Evolutionary conservation across 495 filamentous ascomycete genomes (phyloP).

Genomic region (Hyaloscypha variabilis): DNA sequence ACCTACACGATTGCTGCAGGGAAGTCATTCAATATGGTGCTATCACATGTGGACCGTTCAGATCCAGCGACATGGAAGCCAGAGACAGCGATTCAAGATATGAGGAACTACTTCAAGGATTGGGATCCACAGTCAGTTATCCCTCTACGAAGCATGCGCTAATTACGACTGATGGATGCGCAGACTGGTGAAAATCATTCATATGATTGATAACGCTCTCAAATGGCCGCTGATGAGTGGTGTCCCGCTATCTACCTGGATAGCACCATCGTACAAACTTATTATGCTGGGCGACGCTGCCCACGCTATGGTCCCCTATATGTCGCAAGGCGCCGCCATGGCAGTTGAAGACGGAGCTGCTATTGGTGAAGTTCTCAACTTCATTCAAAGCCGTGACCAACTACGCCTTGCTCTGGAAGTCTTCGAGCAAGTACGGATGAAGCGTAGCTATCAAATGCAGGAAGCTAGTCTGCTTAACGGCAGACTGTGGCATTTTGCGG

Average conservation of each 20-base stretch:
- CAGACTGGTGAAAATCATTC: slow-evolving; percentile 36
- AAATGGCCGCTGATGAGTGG: slow-evolving; percentile 47
- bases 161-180: too few species aligned
- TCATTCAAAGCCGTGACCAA: slow-evolving; percentile 15
- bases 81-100: slow-evolving; percentile 37
- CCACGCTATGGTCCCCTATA: slow-evolving; percentile 47
- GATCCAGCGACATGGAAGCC: slow-evolving; percentile 44
- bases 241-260: slow-evolving; percentile 37
- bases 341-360: slow-evolving; percentile 39
- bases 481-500: slow-evolving; percentile 29
- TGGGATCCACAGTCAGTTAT: slow-evolving; percentile 50
- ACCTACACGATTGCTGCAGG: slow-evolving; percentile 52
- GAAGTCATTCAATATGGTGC: slow-evolving; percentile 52
- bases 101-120: slow-evolving; percentile 42
- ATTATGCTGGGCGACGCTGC: slow-evolving; percentile 51
- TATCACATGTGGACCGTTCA: slow-evolving; percentile 45
- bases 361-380: slow-evolving; percentile 35
- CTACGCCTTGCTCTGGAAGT: slow-evolving; percentile 25
- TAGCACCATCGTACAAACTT: slow-evolving; percentile 32
- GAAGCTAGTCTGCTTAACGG: slow-evolving; percentile 24
- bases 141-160: too few species aligned
- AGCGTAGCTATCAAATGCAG: slow-evolving; percentile 24
- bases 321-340: slow-evolving; percentile 31
- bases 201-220: slow-evolving; percentile 39
- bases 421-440: slow-evolving; percentile 29